Base-by-base conservation (phyloP, 768 basidiomycete species). In the Myochromella boudieri region DNA sequence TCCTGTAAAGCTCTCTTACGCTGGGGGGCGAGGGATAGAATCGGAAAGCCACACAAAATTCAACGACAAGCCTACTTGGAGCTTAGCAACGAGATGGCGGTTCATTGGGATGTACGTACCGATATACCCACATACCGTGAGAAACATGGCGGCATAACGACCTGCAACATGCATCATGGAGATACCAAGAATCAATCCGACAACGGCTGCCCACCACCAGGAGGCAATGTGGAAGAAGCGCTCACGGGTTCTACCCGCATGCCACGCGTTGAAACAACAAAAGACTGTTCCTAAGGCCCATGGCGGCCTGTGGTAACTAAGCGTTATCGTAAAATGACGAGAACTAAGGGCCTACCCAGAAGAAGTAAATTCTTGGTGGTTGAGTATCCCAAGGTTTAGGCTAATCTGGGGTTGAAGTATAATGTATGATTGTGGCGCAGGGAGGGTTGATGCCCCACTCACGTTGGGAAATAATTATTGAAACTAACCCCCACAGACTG, bases 21-120 rank as follows among this genome's bases (percentile, higher is more conserved):
- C 74, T 3, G 82, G 82, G 26, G 84, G 83, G 3, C 84, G 72
- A 11, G 81, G 77, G 29, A 84, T 61, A 1, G 74, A 68, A 49
- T 82, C 84, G 0, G 80, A 75, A 6, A 83, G 76, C 84, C 84
- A 85, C 1, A 82, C 81, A 15, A 78, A 56, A 0, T 72, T 78
- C 65, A 76, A 68, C 7, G 69, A 66, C 46, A 70, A 70, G 2
- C 71, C 74, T 73, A 42, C 2, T 26, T 34, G 33, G 18, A 10
- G 21, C 21, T 20, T 28, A 21, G 42, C 12, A 11, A 14, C 24
- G 20, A 22, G 25, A 28, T 12, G 10, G 22, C 33, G n/a, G n/a
- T 11, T 9, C 14, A 34, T 21, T 6, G 8, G 20, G 18, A n/a
- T 4, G 12, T 5, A 51, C 65, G 37, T 31, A 65, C 69, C 68